A percentile compares a stretch with the other conserved stretches of the same genome.
Evolutionary conservation across 2,329 filamentous ascomycete genomes (phyloP).

Genomic region (Chaetomium sp.): DNA sequence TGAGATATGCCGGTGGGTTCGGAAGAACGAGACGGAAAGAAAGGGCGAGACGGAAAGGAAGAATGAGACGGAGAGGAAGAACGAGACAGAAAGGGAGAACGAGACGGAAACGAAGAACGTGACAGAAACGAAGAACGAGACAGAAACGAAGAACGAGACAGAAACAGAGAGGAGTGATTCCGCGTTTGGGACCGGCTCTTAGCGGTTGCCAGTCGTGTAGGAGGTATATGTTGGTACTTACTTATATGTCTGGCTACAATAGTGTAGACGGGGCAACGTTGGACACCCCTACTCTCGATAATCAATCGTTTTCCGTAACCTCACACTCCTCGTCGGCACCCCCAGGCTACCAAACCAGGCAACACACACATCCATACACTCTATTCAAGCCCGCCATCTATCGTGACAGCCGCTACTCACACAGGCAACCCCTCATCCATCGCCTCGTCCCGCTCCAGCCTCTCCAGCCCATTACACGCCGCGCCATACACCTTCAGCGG

Average conservation of each 20-base stretch:
- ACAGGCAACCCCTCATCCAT: slow-evolving; percentile 41
- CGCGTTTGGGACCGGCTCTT: not conserved
- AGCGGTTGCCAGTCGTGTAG: not conserved
- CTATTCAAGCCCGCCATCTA: slow-evolving; percentile 5
- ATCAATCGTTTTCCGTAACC: not conserved
- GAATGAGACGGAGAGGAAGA: too few species aligned
- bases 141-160: too few species aligned
- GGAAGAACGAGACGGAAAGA: slow-evolving; percentile 34
- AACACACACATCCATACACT: not conserved
- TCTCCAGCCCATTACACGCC: slow-evolving; percentile 58
- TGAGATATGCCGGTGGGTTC: slow-evolving; percentile 62
- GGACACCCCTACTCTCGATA: not conserved
- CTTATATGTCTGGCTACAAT: not conserved
- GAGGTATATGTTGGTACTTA: not conserved
- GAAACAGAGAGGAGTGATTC: not conserved
- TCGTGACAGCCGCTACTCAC: slow-evolving; percentile 5
- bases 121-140: too few species aligned
- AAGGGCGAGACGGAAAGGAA: too few species aligned
- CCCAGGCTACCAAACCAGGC: not conserved
- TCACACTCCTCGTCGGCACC: not conserved
- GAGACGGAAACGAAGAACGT: not conserved
- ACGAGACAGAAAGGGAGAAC: too few species aligned
- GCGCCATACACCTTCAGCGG: slow-evolving; percentile 79
- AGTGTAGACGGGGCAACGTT: not conserved
- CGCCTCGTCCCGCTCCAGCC: slow-evolving; percentile 57